A percentile compares a stretch with the other conserved stretches of the same genome.
Conservation (phyloP, 1,284 basidiomycete genomes). For the Bjerkandera adusta region DNA sequence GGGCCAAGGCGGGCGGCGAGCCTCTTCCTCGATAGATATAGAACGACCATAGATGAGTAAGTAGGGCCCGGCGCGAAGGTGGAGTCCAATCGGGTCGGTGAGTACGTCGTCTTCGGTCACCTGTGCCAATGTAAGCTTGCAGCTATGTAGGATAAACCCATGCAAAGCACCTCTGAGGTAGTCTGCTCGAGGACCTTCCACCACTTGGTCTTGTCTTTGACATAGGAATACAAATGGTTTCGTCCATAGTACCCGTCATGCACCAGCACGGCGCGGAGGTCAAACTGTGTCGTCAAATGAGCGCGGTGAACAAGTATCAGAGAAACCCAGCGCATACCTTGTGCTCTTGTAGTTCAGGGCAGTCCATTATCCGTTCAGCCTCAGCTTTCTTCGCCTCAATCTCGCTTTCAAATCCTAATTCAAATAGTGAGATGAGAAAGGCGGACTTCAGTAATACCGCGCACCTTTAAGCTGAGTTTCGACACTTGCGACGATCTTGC, state of each 20-base stretch:
- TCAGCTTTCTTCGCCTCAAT: constrained; percentile 44
- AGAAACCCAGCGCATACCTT: constrained; percentile 37
- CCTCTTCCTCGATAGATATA: constrained; percentile 35
- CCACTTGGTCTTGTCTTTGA: constrained; percentile 63
- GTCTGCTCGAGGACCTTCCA: constrained; percentile 76
- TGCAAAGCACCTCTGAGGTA: constrained; percentile 53
- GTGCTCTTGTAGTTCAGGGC: constrained; percentile 57
- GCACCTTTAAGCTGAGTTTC: constrained; percentile 54
- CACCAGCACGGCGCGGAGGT: constrained; percentile 70
- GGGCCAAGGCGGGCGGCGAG: constrained; percentile 36
- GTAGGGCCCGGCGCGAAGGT: constrained; percentile 72
- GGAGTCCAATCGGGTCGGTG: constrained; percentile 63
- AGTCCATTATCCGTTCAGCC: constrained; percentile 48
- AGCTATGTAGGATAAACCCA: not conserved
- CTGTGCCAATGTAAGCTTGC: constrained; percentile 31
- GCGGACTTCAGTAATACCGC: not conserved
- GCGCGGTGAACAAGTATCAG: not conserved
- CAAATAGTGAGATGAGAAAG: constrained; percentile 2
- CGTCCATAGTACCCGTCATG: constrained; percentile 74
- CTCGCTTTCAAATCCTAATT: constrained; percentile 49
- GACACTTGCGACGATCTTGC: constrained; percentile 47
- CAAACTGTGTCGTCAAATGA: constrained; percentile 49
- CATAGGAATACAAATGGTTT: constrained; percentile 73
- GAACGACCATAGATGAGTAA: constrained; percentile 67
- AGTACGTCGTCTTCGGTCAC: constrained; percentile 67